These are phyloP conservation scores for Rhizopogon rudus DNA, from an alignment of 768 basidiomycete species.

Conservation along the genomic window DNA sequence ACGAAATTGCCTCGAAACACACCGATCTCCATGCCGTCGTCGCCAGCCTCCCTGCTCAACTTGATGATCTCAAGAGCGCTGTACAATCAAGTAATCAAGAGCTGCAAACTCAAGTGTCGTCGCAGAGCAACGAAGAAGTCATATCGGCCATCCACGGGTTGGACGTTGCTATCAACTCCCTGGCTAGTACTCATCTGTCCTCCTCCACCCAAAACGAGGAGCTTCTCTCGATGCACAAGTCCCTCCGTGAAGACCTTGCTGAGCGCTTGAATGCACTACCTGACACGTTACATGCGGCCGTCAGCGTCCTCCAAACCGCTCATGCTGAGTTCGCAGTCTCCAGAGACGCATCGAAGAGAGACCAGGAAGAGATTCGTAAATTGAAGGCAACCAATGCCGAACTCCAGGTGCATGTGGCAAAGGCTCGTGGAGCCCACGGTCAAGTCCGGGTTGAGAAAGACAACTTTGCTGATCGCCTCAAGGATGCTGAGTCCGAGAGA, in stretches of 20 bases:
- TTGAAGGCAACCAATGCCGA: conserved; percentile 52
- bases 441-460: conserved; percentile 84
- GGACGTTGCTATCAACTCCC: conserved; percentile 42
- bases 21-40: conserved; percentile 36
- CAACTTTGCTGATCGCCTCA: conserved; percentile 56
- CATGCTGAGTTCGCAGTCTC: conserved; percentile 59
- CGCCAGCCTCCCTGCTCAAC: conserved; percentile 41
- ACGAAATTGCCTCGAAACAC: conserved; percentile 35
- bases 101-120: conserved; percentile 9
- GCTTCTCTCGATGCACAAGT: conserved; percentile 43
- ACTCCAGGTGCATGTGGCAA: conserved; percentile 65
- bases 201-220: conserved; percentile 45
- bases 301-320: conserved; percentile 51
- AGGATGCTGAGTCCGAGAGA: conserved; percentile 57
- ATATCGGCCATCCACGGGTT: conserved; percentile 37
- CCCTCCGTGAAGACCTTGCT: conserved; percentile 47
- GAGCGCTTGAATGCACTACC: conserved; percentile 57
- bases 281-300: conserved; percentile 48
- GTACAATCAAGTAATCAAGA: conserved; percentile 29
- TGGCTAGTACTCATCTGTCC: conserved; percentile 47
- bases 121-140: conserved; percentile 18
- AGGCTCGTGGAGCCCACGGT: conserved; percentile 73
- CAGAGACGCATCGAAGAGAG: conserved; percentile 51
- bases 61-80: conserved; percentile 40
- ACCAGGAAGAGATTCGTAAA: conserved; percentile 67